These are phyloP conservation scores for Aquilaria agallochum DNA, from an alignment of 441 rosid species.

Conservation along the genomic window DNA sequence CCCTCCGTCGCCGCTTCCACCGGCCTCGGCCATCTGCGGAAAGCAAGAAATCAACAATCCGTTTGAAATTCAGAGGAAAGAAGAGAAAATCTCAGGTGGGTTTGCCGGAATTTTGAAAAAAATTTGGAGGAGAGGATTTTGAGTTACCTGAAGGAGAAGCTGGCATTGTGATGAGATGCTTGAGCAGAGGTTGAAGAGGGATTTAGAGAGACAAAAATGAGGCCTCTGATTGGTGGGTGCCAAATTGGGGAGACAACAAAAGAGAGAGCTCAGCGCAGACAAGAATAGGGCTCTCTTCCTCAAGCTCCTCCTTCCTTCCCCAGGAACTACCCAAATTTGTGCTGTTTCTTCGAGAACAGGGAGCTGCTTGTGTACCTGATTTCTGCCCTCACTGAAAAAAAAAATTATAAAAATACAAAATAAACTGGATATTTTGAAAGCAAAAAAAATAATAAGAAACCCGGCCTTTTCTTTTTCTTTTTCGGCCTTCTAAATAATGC, in stretches of 20 bases:
- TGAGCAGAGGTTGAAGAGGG: slow-evolving; percentile 10
- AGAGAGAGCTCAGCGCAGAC: slow-evolving; percentile 35
- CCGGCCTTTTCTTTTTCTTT: background rate
- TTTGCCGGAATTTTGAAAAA: background rate
- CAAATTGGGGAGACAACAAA: slow-evolving; percentile 7
- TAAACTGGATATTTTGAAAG: no score
- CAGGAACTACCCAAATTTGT: background rate
- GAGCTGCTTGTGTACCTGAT: background rate
- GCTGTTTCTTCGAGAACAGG: background rate
- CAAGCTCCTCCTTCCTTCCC: background rate
- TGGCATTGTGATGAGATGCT: slow-evolving; percentile 4
- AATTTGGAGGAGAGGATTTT: slow-evolving; percentile 6
- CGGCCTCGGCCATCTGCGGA: slow-evolving; percentile 70
- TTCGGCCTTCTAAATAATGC: background rate
- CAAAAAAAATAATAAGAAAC: no score
- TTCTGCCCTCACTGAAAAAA: no score
- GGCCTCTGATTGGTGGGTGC: slow-evolving; percentile 8
- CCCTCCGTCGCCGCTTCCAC: slow-evolving; percentile 84
- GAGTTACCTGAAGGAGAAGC: background rate
- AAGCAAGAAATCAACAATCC: background rate
- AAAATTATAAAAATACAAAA: no score
- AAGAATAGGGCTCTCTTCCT: slow-evolving; percentile 9
- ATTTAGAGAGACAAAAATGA: slow-evolving; percentile 9
- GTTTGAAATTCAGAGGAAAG: background rate
- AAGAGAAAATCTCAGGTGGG: background rate